Base-by-base conservation (phyloP, 2,329 filamentous ascomycete species). In the Blumeriella jaapii region DNA sequence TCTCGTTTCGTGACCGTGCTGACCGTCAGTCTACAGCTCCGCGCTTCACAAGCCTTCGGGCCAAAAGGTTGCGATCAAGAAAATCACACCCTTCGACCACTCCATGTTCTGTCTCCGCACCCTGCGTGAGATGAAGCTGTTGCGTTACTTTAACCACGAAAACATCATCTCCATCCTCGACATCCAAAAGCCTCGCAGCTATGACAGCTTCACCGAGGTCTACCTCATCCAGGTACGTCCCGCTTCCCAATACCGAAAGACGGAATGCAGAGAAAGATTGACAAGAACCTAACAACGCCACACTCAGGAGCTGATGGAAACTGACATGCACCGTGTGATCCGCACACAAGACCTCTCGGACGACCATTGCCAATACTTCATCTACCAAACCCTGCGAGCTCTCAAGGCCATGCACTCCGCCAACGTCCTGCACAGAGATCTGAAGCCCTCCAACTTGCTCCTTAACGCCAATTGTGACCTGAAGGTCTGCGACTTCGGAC, bases 121-220 rank as follows among this genome's bases (percentile, higher is more conserved):
- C 1, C 69, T 98, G 48, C 86, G 91, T 61, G 91, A 98, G 65
- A 98, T 98, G 91, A 98, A 98, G 74, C 71, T 98, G 39, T 68
- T 98, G 55, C 76, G 91, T 54, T 96, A 98, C 65, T 98, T 98
- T 69, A 98, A 96, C 65, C 91, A 98, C 59, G 91, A 98, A 65
- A 98, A 98, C 64, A 96, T 98, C 66, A 98, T 98, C 59, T 96
- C 87, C 34, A 98, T 98, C 53, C 77, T 98, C 50, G 91, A 98
- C 60, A 98, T 98, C 52, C 91, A 98, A 65, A 94, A 95, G 67
- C 91, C 91, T 26, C 75, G 89, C 54, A 93, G 82, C 67, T 96
- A 93, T 57, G 89, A 96, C 58, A 81, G 77, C 34, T 98, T 98
- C 62, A 87, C 87, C 38, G 91, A 98, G 62, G 91, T 98, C 44